Conservation (phyloP, 257 asterid genomes). For the Ocimum tenuiflorum region DNA sequence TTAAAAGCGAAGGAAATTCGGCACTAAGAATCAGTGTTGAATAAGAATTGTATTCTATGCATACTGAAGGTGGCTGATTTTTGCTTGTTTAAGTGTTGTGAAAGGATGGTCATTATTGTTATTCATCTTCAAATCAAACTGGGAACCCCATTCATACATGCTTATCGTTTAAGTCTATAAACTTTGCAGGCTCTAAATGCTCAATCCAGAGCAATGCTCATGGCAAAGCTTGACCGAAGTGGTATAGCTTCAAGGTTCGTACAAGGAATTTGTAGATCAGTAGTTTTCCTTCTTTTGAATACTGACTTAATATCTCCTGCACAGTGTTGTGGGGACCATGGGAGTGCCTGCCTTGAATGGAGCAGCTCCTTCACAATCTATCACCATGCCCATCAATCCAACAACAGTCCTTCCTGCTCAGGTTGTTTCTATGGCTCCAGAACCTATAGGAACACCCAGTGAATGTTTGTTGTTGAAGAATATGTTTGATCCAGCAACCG, state of each 20-base stretch:
- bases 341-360: slow-evolving; percentile 71
- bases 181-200: slow-evolving; percentile 76
- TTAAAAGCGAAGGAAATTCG: too few relatives aligned
- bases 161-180: slow-evolving; percentile 5
- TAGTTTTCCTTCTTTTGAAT: slow-evolving; percentile 9
- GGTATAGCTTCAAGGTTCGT: slow-evolving; percentile 79
- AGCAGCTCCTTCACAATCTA: slow-evolving; percentile 48
- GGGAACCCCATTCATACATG: not conserved
- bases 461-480: slow-evolving; percentile 91
- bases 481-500: slow-evolving; percentile 91
- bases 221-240: slow-evolving; percentile 93
- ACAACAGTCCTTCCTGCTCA: slow-evolving; percentile 49
- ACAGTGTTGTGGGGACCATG: slow-evolving; percentile 64
- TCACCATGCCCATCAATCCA: slow-evolving; percentile 62
- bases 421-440: slow-evolving; percentile 54
- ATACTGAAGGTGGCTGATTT: not conserved
- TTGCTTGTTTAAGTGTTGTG: not conserved
- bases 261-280: not conserved
- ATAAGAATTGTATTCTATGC: not conserved
- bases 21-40: too few relatives aligned
- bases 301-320: slow-evolving; percentile 13
- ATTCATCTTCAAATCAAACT: not conserved
- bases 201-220: slow-evolving; percentile 92
- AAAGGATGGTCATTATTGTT: not conserved
- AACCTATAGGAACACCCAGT: slow-evolving; percentile 90